These are phyloP conservation scores for Pseudonitzschia multiseries DNA, from an alignment of 108 stramenopile genomes.

Conservation along the genomic window DNA sequence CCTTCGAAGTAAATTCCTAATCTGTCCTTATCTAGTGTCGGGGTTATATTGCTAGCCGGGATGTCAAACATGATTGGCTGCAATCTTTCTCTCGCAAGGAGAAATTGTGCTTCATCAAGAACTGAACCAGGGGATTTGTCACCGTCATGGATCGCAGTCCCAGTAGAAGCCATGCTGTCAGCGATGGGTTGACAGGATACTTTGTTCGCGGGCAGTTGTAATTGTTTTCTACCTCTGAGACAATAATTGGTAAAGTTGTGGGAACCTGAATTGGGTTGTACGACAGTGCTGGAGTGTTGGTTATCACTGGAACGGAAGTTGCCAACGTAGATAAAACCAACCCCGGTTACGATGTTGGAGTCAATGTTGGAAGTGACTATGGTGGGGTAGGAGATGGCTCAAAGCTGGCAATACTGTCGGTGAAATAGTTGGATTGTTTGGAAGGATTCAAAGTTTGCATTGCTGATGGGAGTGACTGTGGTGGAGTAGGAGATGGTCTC, in stretches of 20 bases:
- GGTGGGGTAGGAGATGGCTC: neutral
- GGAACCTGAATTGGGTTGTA: too few species aligned
- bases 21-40: neutral
- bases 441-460: neutral
- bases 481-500: neutral
- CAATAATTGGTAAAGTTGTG: too few species aligned
- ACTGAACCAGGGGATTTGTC: neutral
- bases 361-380: neutral
- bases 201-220: too few species aligned
- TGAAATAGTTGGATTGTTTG: neutral
- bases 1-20: neutral
- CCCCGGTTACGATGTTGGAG: neutral
- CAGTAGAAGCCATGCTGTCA: too few species aligned
- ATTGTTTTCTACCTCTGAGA: too few species aligned
- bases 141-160: too few species aligned
- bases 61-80: neutral
- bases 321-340: neutral
- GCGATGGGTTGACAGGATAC: too few species aligned
- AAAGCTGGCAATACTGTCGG: neutral
- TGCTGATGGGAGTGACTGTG: too few species aligned
- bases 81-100: neutral
- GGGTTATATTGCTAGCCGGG: neutral
- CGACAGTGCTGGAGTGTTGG: too few species aligned
- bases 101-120: neutral
- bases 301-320: neutral